phyloP scores from a whole-genome alignment of 129 eudicot species.

The Pittosporum tobira region DNA sequence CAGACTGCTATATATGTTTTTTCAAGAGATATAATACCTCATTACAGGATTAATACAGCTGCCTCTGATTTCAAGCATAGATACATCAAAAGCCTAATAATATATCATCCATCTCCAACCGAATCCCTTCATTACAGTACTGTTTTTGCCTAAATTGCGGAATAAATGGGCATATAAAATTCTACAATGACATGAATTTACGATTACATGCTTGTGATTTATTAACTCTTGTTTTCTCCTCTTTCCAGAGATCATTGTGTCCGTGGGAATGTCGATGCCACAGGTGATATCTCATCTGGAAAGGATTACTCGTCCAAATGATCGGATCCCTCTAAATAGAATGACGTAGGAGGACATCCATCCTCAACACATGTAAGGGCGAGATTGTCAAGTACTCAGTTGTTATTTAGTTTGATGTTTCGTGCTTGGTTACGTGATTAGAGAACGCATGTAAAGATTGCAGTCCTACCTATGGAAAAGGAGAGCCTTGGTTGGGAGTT shows the following conservation, averaged over 20 bases:
- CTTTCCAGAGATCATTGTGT: conserved; percentile 77
- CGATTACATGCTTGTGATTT: not conserved
- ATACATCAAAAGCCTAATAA: not conserved
- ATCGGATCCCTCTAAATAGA: conserved; percentile 44
- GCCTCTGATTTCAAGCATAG: not conserved
- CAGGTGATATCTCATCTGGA: conserved; percentile 57
- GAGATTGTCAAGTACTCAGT: no score
- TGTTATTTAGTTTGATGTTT: no score
- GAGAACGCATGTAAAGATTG: no score
- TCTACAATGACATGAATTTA: not conserved
- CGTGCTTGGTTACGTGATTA: no score
- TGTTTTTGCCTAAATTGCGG: no score
- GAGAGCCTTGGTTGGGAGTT: no score
- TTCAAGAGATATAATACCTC: no score
- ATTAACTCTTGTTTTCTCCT: not conserved
- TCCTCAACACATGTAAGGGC: conserved; percentile 9
- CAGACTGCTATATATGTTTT: no score
- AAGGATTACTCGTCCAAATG: conserved; percentile 32
- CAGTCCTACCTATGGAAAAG: no score
- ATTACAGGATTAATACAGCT: no score
- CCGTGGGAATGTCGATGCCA: conserved; percentile 93
- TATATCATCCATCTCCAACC: no score
- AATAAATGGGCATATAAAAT: not conserved
- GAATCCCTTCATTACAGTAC: no score
- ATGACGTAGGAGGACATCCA: conserved; percentile 24